phyloP scores from a whole-genome alignment of 345 rosid species.

The Dimocarpus longan region DNA sequence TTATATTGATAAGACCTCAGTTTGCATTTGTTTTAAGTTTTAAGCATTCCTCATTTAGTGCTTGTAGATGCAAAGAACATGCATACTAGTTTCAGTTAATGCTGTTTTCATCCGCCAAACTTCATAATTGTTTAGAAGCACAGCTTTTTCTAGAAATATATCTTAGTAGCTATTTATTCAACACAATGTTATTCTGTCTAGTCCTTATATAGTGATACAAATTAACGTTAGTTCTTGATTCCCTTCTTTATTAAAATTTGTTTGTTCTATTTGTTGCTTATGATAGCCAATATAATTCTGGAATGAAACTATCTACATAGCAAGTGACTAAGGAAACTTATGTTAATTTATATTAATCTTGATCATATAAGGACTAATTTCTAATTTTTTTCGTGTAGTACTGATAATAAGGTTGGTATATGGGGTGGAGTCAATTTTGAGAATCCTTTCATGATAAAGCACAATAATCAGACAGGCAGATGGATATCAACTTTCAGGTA shows the following conservation, averaged over 20 bases:
- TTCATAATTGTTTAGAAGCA: neutral
- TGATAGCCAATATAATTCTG: neutral
- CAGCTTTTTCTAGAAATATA: neutral
- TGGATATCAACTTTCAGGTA: slow-evolving; percentile 80
- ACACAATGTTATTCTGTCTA: too few relatives aligned
- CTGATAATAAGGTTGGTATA: slow-evolving; percentile 59
- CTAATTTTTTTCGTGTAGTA: slow-evolving; percentile 38
- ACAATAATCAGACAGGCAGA: slow-evolving; percentile 62
- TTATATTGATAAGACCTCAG: neutral
- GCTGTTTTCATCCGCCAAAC: neutral
- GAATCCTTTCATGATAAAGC: slow-evolving; percentile 46
- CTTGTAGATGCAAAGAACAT: neutral
- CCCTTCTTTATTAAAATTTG: neutral
- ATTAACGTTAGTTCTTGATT: neutral
- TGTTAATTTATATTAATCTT: neutral
- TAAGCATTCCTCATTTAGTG: neutral
- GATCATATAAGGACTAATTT: neutral
- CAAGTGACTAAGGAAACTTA: neutral
- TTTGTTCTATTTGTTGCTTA: neutral
- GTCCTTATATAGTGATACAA: neutral
- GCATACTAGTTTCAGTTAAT: neutral
- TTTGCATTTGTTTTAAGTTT: neutral
- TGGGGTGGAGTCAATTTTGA: slow-evolving; percentile 56
- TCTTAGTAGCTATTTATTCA: neutral
- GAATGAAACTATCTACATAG: neutral